These are phyloP conservation scores for Sphaerobolus stellatus DNA, from an alignment of 1,284 basidiomycete species.

Conservation along the genomic window DNA sequence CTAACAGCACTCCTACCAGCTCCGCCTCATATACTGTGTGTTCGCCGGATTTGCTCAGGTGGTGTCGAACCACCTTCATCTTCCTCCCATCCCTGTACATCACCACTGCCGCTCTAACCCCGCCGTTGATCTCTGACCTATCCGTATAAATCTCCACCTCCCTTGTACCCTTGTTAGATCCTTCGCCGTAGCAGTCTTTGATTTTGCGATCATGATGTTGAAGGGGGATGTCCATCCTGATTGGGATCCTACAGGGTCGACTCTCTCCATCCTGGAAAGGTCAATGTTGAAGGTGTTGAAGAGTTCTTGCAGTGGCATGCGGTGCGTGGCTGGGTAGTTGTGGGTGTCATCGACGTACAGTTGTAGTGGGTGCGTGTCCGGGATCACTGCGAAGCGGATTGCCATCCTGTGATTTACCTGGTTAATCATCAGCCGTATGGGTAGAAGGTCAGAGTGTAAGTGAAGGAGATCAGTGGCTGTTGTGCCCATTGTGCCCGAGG, in stretches of 20 bases:
- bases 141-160: background rate
- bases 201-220: too few species aligned
- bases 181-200: too few species aligned
- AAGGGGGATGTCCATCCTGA: too few species aligned
- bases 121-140: background rate
- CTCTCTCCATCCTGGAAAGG: too few species aligned
- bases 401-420: conserved; percentile 21
- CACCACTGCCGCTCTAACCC: background rate
- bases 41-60: background rate
- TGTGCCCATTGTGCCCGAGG: conserved; percentile 7
- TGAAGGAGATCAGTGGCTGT: conserved; percentile 3
- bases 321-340: background rate
- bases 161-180: background rate
- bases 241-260: too few species aligned
- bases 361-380: background rate
- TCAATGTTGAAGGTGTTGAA: background rate
- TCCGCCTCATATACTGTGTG: background rate
- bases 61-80: background rate
- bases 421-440: conserved; percentile 27
- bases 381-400: background rate
- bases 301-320: background rate
- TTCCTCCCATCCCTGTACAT: background rate
- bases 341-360: background rate
- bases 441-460: conserved; percentile 20
- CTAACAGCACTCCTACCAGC: background rate